phyloP scores from a whole-genome alignment of 2,329 filamentous ascomycete species.

The Colletotrichum filicis region DNA sequence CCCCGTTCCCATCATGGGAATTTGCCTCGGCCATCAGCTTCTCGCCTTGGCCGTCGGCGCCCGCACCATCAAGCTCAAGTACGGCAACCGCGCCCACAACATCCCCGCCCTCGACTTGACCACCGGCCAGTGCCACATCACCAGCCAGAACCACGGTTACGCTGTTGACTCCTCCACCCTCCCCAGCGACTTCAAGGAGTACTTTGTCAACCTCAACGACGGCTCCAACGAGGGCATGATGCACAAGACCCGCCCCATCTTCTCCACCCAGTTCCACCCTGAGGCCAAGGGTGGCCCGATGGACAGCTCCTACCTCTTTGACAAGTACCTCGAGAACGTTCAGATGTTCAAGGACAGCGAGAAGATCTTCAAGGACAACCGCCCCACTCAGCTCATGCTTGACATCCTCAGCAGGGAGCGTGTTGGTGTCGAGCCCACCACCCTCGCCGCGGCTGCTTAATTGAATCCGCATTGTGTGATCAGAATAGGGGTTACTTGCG shows the following conservation, averaged over 20 bases:
- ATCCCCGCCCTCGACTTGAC: slow-evolving; percentile 95
- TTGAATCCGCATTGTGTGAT: not conserved
- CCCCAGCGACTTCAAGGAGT: slow-evolving; percentile 91
- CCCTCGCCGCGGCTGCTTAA: slow-evolving; percentile 64
- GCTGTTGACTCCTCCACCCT: slow-evolving; percentile 89
- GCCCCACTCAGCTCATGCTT: slow-evolving; percentile 86
- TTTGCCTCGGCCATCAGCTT: slow-evolving; percentile 97
- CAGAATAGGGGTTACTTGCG: not conserved
- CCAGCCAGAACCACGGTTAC: slow-evolving; percentile 98
- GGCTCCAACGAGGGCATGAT: slow-evolving; percentile 97
- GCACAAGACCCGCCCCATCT: slow-evolving; percentile 95
- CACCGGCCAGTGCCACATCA: slow-evolving; percentile 98
- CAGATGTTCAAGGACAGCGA: slow-evolving; percentile 89
- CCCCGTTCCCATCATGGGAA: slow-evolving; percentile 94
- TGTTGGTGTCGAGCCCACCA: slow-evolving; percentile 83
- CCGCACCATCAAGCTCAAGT: slow-evolving; percentile 96
- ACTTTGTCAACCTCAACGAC: slow-evolving; percentile 98
- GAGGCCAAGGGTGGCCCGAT: slow-evolving; percentile 97
- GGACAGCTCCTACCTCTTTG: slow-evolving; percentile 95
- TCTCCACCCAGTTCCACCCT: slow-evolving; percentile 98
- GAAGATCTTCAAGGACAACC: slow-evolving; percentile 83
- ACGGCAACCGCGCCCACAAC: slow-evolving; percentile 98
- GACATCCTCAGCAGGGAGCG: slow-evolving; percentile 94
- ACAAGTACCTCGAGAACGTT: slow-evolving; percentile 93
- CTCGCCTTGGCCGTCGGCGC: slow-evolving; percentile 90